A percentile compares a stretch with the other conserved stretches of the same genome.
Evolutionary conservation across 306 rosid genomes (phyloP).

Genomic region (Quercus suber): DNA sequence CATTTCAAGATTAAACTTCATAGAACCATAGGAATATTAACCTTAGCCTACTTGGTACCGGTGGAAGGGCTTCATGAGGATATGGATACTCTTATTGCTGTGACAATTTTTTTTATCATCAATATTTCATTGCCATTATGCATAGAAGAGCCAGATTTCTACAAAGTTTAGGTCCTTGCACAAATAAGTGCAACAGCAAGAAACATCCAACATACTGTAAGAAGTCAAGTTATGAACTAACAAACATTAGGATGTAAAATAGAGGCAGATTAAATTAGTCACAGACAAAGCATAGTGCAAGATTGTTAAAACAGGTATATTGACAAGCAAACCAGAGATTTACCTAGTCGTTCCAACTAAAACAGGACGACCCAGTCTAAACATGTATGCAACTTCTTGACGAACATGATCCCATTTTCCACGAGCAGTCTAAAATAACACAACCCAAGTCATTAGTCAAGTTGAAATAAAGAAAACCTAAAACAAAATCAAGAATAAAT

Average conservation of each 20-base stretch:
- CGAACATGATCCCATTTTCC: conserved; percentile 98
- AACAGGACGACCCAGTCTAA: conserved; percentile 88
- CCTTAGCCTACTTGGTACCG: conserved; percentile 14
- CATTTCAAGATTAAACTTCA: conserved; percentile 2
- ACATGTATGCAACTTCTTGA: conserved; percentile 87
- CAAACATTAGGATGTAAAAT: not conserved
- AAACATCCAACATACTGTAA: conserved; percentile 1
- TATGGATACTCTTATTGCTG: not conserved
- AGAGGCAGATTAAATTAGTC: not conserved
- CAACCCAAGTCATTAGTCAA: conserved; percentile 22
- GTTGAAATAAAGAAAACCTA: conserved; percentile 3
- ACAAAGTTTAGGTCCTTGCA: not conserved
- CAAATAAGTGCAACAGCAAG: not conserved
- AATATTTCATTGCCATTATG: not conserved
- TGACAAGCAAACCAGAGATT: conserved; percentile 16
- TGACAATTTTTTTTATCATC: not conserved
- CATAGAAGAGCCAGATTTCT: not conserved
- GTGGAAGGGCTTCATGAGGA: not conserved
- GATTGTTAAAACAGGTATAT: not conserved
- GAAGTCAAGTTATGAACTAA: not conserved
- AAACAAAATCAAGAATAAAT: conserved; percentile 11
- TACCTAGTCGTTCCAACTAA: conserved; percentile 98
- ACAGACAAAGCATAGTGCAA: not conserved
- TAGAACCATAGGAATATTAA: not conserved
- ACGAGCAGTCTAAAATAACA: conserved; percentile 67